Evolutionary conservation across 2,329 filamentous ascomycete genomes (phyloP).

Genomic region (Apiospora hydei): DNA sequence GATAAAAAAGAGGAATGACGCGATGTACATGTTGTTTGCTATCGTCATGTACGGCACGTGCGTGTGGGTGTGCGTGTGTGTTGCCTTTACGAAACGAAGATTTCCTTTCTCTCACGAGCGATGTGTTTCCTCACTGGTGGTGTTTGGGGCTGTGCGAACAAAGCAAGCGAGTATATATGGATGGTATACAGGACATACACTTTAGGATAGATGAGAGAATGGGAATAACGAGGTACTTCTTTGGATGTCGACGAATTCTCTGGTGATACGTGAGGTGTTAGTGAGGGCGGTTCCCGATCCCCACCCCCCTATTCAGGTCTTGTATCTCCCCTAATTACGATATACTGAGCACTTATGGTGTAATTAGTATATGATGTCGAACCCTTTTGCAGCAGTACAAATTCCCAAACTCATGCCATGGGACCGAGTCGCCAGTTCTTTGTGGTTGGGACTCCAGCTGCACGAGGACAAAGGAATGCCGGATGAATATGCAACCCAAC

Average conservation of each 20-base stretch:
- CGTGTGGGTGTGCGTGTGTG: not conserved
- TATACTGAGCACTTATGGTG: too few species aligned
- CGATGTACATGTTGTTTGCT: not conserved
- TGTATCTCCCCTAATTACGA: too few species aligned
- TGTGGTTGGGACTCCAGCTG: too few species aligned
- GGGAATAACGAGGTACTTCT: not conserved
- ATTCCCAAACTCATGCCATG: too few species aligned
- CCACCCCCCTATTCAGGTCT: too few species aligned
- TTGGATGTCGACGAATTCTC: not conserved
- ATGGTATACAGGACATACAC: not conserved
- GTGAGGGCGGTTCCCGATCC: too few species aligned
- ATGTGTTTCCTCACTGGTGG: not conserved
- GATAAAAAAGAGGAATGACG: not conserved
- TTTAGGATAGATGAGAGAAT: not conserved
- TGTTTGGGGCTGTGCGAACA: not conserved
- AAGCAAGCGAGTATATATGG: not conserved
- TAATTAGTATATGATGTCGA: too few species aligned
- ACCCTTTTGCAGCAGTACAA: too few species aligned
- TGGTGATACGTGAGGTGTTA: not conserved
- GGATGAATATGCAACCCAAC: too few species aligned
- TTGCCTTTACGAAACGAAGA: not conserved
- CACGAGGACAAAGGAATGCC: too few species aligned
- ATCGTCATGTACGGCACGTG: not conserved
- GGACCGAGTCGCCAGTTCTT: too few species aligned
- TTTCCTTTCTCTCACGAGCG: not conserved